Conservation (phyloP, 129 eudicot genomes). For the Flaveria brownii region DNA sequence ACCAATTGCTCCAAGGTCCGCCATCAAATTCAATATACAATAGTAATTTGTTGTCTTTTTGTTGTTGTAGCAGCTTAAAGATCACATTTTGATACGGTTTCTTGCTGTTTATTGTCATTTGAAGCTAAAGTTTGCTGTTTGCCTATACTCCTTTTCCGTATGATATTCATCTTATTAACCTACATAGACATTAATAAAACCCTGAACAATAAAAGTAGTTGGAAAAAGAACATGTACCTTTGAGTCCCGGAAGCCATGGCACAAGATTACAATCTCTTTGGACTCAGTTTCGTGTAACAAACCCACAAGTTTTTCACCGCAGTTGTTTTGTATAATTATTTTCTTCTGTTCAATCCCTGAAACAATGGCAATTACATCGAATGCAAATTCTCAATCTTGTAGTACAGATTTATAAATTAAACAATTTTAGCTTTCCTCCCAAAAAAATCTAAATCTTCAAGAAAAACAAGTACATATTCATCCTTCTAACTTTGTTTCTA, state of each 20-base stretch:
- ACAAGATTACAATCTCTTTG: conserved; percentile 53
- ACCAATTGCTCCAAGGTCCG: too few relatives aligned
- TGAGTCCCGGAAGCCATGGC: conserved; percentile 33
- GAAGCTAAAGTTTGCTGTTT: conserved; percentile 1
- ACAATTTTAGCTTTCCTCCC: background rate
- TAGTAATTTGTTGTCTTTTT: conserved; percentile 10
- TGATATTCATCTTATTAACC: conserved; percentile 2
- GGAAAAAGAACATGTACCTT: conserved; percentile 7
- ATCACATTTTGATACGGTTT: background rate
- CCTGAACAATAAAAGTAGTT: conserved; percentile 12
- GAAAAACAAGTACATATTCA: background rate
- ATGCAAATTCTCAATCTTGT: conserved; percentile 6
- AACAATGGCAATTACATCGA: background rate
- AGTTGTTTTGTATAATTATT: conserved; percentile 17
- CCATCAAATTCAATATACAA: background rate
- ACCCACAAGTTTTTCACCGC: conserved; percentile 46
- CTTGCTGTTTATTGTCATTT: background rate
- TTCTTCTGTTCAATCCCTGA: conserved; percentile 46
- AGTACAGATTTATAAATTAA: too few relatives aligned
- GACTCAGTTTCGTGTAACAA: conserved; percentile 77
- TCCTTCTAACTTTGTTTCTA: background rate
- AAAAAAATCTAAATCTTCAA: background rate
- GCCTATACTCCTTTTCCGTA: background rate
- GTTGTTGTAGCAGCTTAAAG: background rate
- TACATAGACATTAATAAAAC: background rate